These are phyloP conservation scores for Rhodotorula sp. DNA, from an alignment of 1,284 basidiomycete species.

Conservation along the genomic window DNA sequence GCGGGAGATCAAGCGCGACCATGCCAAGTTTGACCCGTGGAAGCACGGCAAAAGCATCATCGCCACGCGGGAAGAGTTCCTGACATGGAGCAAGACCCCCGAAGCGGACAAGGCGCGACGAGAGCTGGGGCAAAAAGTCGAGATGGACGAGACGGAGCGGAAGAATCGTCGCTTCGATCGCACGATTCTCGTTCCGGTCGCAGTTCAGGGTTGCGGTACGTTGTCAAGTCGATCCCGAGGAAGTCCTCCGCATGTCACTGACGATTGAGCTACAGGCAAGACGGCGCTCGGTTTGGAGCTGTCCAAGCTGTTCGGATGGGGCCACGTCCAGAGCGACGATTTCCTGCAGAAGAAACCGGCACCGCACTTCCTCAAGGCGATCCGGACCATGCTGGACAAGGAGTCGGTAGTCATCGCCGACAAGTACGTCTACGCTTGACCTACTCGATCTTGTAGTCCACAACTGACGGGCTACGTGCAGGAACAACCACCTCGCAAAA, in stretches of 20 bases:
- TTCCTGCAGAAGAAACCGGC: conserved; percentile 75
- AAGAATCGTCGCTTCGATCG: conserved; percentile 32
- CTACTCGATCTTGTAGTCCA: background rate
- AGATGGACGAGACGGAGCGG: conserved; percentile 34
- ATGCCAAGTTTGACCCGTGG: conserved; percentile 64
- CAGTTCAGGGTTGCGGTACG: conserved; percentile 87
- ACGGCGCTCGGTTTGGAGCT: conserved; percentile 81
- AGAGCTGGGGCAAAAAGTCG: conserved; percentile 39
- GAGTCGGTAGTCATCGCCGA: conserved; percentile 83
- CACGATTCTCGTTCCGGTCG: conserved; percentile 75
- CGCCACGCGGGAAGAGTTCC: conserved; percentile 72
- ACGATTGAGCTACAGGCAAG: conserved; percentile 63
- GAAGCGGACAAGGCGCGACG: conserved; percentile 45
- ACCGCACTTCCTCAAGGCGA: conserved; percentile 72
- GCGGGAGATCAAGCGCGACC: conserved; percentile 65
- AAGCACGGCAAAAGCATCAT: conserved; percentile 77
- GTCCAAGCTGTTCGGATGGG: conserved; percentile 71
- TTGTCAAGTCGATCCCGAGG: conserved; percentile 36
- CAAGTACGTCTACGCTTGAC: conserved; percentile 58
- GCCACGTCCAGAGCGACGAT: conserved; percentile 90
- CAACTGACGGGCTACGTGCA: conserved; percentile 45
- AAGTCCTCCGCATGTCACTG: background rate
- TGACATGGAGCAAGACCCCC: conserved; percentile 62
- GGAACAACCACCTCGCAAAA: conserved; percentile 80
- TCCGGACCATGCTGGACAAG: conserved; percentile 61